Evolutionary conservation across 164 flowering plant genomes (phyloP), one percentile per base, ranked within the genome.

Genomic region (Vitis rupestris): DNA sequence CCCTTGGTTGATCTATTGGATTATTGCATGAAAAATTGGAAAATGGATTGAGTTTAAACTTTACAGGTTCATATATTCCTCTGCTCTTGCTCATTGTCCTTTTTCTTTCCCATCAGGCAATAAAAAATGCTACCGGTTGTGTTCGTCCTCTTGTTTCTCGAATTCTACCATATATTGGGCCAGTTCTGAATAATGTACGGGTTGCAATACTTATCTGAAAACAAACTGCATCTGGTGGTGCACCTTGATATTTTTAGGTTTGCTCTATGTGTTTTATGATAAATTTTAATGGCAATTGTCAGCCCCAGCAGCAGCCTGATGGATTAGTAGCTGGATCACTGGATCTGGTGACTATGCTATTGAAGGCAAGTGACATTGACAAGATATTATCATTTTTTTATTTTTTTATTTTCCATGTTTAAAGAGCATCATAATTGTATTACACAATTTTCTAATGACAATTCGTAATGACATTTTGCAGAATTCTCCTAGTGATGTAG

Each of bases 261-360:
- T 12, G 31, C 60, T 10, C 27, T 57, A 15, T 73, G 30, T 69
- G 48, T 66, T 68, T 16, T 74, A 70, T 75, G 30, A 76, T 64
- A 53, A 57, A 49, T 75, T 65, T 73, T 59, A 29, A 58, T 76
- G 67, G 67, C 53, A 53, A 67, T 66, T 77, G 54, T 70, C 87
- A 96, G 98, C 97, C 92, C 16, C 90, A 85, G 29, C 88, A 85
- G 76, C 98, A 96, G 75, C 85, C 91, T 53, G 90, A 84, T 63
- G 98, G 99, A 69, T 76, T 96, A 62, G 93, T 89, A 17, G 90
- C 97, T 69, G 97, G 94, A 56, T 91, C 98, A 27, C 79, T 96
- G 82, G 99, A 93, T 83, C 82, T 96, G 60, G 59, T 92, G 73
- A 89, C 92, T 16, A 96, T 96, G 98, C 72, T 96, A 58, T 70